These are phyloP conservation scores for Baorangia bicolor DNA, from an alignment of 768 basidiomycete genomes.

Conservation along the genomic window DNA sequence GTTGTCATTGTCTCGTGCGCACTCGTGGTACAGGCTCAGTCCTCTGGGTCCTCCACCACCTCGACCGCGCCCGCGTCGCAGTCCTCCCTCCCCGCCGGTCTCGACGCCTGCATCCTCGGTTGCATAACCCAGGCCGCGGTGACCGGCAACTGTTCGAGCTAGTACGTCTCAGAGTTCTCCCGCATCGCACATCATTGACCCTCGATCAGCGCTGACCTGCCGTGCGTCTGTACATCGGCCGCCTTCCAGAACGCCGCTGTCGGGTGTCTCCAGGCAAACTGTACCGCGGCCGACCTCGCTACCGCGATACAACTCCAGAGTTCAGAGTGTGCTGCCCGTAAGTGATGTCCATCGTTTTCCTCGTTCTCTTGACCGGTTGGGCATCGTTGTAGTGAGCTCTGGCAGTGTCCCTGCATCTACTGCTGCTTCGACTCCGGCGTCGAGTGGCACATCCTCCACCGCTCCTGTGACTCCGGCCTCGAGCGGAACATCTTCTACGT, in stretches of 20 bases:
- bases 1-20: slow-evolving; percentile 11
- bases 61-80: background rate
- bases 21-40: slow-evolving; percentile 25
- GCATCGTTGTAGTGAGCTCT: background rate
- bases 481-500: background rate
- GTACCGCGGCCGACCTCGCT: slow-evolving; percentile 30
- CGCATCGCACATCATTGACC: background rate
- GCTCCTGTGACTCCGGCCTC: background rate
- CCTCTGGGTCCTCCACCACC: background rate
- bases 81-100: slow-evolving; percentile 1
- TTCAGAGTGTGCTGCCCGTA: slow-evolving; percentile 32
- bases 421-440: background rate
- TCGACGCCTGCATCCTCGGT: slow-evolving; percentile 4
- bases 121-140: slow-evolving; percentile 8
- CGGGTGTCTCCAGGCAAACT: slow-evolving; percentile 36
- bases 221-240: slow-evolving; percentile 39
- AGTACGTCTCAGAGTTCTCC: slow-evolving; percentile 5
- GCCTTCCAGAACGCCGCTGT: slow-evolving; percentile 37
- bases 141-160: background rate
- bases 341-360: background rate
- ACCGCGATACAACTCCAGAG: slow-evolving; percentile 35
- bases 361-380: background rate
- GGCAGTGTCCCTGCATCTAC: background rate
- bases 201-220: slow-evolving; percentile 35
- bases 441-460: background rate